These are phyloP conservation scores for Neofusicoccum parvum DNA, from an alignment of 2,329 filamentous ascomycete genomes.

Conservation along the genomic window DNA sequence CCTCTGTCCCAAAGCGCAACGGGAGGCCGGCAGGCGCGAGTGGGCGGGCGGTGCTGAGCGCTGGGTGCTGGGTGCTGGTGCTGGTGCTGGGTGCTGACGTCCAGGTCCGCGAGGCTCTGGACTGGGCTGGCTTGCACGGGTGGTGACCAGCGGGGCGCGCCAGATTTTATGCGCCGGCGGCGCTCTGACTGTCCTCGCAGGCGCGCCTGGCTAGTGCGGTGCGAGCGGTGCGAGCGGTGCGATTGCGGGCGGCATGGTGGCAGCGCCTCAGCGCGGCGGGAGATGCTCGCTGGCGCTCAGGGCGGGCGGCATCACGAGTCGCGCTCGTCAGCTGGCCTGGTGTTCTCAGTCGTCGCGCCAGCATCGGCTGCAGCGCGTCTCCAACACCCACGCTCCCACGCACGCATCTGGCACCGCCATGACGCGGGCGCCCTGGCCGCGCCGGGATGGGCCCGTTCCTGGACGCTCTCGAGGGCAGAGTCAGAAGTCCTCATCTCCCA, in stretches of 20 bases:
- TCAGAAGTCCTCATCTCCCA: not conserved
- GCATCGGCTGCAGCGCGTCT: conserved; percentile 12
- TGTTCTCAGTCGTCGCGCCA: not conserved
- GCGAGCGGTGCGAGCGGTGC: not conserved
- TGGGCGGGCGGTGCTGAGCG: not conserved
- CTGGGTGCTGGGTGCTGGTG: not conserved
- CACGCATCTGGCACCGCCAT: not conserved
- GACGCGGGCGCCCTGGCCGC: not conserved
- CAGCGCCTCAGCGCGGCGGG: not conserved
- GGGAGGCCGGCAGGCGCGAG: not conserved
- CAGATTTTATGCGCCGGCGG: not conserved
- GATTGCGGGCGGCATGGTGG: not conserved
- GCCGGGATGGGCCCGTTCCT: conserved; percentile 11
- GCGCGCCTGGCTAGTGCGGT: not conserved
- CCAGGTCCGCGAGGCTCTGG: not conserved
- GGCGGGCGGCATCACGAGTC: conserved; percentile 5
- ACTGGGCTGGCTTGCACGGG: not conserved
- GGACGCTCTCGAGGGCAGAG: not conserved
- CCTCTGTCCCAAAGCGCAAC: not conserved
- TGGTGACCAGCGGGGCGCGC: not conserved
- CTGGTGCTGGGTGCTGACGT: not conserved
- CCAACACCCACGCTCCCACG: not conserved
- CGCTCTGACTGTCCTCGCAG: not conserved
- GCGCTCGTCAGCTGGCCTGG: conserved; percentile 1
- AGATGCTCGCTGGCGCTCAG: not conserved